Evolutionary conservation across 345 rosid genomes (phyloP), one percentile per base, ranked within the genome.

Genomic region (Brassica carinata): DNA sequence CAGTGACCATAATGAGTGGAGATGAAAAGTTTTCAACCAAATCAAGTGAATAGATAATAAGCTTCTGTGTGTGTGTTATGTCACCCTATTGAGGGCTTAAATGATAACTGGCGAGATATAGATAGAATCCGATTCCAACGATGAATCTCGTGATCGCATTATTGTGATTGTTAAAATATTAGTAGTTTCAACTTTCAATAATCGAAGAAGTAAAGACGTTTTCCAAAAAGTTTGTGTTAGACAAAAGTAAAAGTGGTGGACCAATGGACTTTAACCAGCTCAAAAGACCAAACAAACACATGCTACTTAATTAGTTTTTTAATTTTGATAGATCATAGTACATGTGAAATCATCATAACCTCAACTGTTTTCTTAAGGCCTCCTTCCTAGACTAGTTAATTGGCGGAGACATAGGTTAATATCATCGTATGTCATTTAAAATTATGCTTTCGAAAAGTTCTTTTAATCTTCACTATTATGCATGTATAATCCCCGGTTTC

Each of bases 81-180:
- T 62, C 13, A 30, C 66, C 15, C 34, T 53, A 34, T 78, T 36
- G 57, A 34, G 40, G 51, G 43, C 36, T 18, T 18, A 2, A 48
- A 45, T 48, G 64, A 53, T 69, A 51, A 80, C 36, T 69, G 61
- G 71, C 5, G 27, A 63, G 61, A 80, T 74, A 51, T 55, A 69
- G 72, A 75, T 2, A 62, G 83, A 75, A 80, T 80, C 79, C 67
- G 61, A 80, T 75, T 75, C 79, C 79, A 69, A 75, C 72, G 76
- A 80, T 74, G 79, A 80, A 26, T 31, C 74, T 80, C 79, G 83
- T 80, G 83, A 61, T 80, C 71, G 15, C 72, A 74, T 74, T 69
- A 74, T 82, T 67, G 26, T 77, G 48, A 45, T 38, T 38, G 45
- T 38, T 38, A 38, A 58, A 74, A 61, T 62, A 69, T 33, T 74